These are phyloP conservation scores for Climacium dendroides DNA, from an alignment of 225 moss, liverwort and hornwort species.

Conservation along the genomic window DNA sequence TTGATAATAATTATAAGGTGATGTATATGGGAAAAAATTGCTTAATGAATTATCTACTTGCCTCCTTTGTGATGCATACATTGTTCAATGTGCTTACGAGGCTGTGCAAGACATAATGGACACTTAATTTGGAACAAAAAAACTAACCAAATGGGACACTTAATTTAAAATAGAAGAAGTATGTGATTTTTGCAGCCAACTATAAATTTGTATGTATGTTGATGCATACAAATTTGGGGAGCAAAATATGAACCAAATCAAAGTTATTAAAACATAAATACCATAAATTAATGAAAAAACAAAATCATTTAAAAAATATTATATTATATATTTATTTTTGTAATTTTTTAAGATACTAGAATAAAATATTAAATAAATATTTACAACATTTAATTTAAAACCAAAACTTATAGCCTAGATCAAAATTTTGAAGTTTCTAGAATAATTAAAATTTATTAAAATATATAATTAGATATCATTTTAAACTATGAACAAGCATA, in stretches of 20 bases:
- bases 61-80: rapidly evolving
- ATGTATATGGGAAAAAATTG: rapidly evolving
- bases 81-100: rapidly evolving
- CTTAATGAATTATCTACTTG: no score
- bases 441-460: no score
- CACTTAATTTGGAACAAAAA: background rate
- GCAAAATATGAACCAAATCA: background rate
- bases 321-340: background rate
- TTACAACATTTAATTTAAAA: rapidly evolving
- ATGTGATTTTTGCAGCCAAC: no score
- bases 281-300: background rate
- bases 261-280: background rate
- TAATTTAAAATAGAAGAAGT: rapidly evolving
- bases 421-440: background rate
- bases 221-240: rapidly evolving
- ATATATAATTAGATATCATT: background rate
- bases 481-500: background rate
- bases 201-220: background rate
- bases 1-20: background rate
- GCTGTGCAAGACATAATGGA: background rate
- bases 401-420: no score
- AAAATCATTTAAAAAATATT: no score
- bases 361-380: background rate
- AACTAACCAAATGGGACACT: background rate
- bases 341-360: rapidly evolving